phyloP scores from a whole-genome alignment of 1,284 basidiomycete species.

The Amylostereum areolatum region DNA sequence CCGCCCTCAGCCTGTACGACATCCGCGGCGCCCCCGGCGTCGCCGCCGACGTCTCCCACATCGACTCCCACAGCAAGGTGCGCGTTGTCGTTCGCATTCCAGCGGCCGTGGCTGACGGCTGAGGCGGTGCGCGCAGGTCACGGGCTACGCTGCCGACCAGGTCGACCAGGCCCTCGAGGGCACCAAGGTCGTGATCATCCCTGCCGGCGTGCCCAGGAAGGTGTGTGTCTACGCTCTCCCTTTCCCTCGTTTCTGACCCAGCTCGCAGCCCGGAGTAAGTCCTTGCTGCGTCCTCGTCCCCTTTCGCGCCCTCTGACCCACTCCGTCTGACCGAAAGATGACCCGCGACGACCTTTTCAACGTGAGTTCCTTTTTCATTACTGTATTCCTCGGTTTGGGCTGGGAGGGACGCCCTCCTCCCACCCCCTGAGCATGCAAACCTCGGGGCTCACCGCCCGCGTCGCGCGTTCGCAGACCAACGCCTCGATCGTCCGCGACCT shows the following conservation, averaged over 20 bases:
- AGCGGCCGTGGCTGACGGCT: slow-evolving; percentile 4
- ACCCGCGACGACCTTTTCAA: too few relatives aligned
- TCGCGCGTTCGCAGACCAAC: too few relatives aligned
- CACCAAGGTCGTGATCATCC: slow-evolving; percentile 91
- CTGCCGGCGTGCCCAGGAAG: slow-evolving; percentile 95
- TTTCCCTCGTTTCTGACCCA: slow-evolving; percentile 17
- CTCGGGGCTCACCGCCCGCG: too few relatives aligned
- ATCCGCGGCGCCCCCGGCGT: slow-evolving; percentile 92
- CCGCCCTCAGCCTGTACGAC: slow-evolving; percentile 79
- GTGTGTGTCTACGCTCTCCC: slow-evolving; percentile 36
- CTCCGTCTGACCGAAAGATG: too few relatives aligned
- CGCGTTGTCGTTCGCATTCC: slow-evolving; percentile 16
- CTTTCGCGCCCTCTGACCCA: too few relatives aligned
- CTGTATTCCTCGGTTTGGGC: too few relatives aligned
- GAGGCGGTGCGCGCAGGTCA: slow-evolving; percentile 43
- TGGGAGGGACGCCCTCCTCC: too few relatives aligned
- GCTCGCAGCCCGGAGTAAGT: slow-evolving; percentile 9
- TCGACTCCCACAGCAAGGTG: slow-evolving; percentile 86
- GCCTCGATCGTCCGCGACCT: too few relatives aligned
- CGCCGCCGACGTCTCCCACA: slow-evolving; percentile 89
- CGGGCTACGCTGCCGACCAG: slow-evolving; percentile 78
- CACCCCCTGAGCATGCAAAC: too few relatives aligned
- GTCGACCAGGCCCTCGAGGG: slow-evolving; percentile 84
- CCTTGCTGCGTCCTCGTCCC: too few relatives aligned
- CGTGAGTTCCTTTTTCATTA: too few relatives aligned